phyloP scores from a whole-genome alignment of 306 rosid genomes.

The Crataegus laevigata region DNA sequence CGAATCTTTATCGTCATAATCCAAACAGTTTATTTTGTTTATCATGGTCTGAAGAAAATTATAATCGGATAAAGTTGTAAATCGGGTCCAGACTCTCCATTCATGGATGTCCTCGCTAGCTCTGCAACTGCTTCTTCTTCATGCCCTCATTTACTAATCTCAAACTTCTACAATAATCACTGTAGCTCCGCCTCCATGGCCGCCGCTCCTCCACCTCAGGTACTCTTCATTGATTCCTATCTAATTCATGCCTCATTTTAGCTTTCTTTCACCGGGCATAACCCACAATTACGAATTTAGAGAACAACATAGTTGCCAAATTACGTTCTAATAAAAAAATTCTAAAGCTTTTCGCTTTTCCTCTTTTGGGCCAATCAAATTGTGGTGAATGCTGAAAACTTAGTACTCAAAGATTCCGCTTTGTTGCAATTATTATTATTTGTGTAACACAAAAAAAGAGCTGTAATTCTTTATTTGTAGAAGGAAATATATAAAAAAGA shows the following conservation, averaged over 20 bases:
- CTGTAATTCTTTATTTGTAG: too few relatives aligned
- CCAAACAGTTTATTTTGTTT: too few relatives aligned
- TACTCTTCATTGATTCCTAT: slow-evolving; percentile 7
- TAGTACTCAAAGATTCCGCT: not conserved
- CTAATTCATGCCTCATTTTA: not conserved
- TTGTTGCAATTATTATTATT: too few relatives aligned
- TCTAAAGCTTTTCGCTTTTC: not conserved
- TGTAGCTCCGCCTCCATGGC: not conserved
- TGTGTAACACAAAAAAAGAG: too few relatives aligned
- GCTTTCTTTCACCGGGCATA: not conserved
- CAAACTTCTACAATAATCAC: slow-evolving; percentile 8
- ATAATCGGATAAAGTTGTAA: too few relatives aligned
- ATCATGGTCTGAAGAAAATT: too few relatives aligned
- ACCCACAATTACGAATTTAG: not conserved
- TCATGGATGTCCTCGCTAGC: slow-evolving; percentile 53
- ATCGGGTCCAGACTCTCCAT: slow-evolving; percentile 4
- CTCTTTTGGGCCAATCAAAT: not conserved
- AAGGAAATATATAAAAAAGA: too few relatives aligned
- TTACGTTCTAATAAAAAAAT: not conserved
- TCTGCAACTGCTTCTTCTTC: slow-evolving; percentile 40
- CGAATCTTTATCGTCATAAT: too few relatives aligned
- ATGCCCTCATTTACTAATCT: slow-evolving; percentile 10
- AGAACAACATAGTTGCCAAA: not conserved
- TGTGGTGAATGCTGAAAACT: not conserved
- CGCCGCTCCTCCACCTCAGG: slow-evolving; percentile 33